Percentiles rank a stretch among this genome's conserved stretches.
These are phyloP conservation scores for Podaxis sp. DNA, from an alignment of 768 basidiomycete genomes.

Conservation along the genomic window DNA sequence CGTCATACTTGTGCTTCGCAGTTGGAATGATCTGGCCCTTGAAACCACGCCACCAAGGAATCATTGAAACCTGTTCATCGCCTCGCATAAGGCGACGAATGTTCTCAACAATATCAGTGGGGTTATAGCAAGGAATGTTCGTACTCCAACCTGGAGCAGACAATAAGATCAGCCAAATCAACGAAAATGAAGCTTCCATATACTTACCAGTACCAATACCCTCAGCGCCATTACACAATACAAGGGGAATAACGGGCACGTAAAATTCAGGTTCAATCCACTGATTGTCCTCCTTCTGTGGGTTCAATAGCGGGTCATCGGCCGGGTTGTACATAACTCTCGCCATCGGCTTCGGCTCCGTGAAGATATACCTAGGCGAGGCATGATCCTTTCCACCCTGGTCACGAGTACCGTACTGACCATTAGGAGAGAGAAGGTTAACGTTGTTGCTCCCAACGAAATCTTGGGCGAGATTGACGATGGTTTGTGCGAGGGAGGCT, in stretches of 20 bases:
- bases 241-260: conserved; percentile 83
- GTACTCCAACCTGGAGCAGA: conserved; percentile 85
- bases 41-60: conserved; percentile 98
- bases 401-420: conserved; percentile 95
- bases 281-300: conserved; percentile 83
- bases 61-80: conserved; percentile 83
- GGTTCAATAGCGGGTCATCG: conserved; percentile 85
- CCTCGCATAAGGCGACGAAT: conserved; percentile 82
- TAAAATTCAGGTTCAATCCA: conserved; percentile 94
- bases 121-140: conserved; percentile 88
- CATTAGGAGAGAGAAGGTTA: conserved; percentile 82
- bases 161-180: neutral
- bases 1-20: conserved; percentile 84
- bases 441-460: conserved; percentile 96
- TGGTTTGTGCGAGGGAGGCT: conserved; percentile 80
- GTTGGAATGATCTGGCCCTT: conserved; percentile 81
- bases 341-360: conserved; percentile 71
- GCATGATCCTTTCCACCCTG: conserved; percentile 96
- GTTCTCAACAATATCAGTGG: conserved; percentile 85
- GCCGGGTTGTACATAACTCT: conserved; percentile 75
- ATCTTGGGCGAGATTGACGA: conserved; percentile 91
- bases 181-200: neutral
- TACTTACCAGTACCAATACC: conserved; percentile 92
- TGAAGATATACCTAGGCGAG: conserved; percentile 95
- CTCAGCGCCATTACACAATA: conserved; percentile 92